phyloP scores from a whole-genome alignment of 345 rosid species.

The Hibiscus trionum region DNA sequence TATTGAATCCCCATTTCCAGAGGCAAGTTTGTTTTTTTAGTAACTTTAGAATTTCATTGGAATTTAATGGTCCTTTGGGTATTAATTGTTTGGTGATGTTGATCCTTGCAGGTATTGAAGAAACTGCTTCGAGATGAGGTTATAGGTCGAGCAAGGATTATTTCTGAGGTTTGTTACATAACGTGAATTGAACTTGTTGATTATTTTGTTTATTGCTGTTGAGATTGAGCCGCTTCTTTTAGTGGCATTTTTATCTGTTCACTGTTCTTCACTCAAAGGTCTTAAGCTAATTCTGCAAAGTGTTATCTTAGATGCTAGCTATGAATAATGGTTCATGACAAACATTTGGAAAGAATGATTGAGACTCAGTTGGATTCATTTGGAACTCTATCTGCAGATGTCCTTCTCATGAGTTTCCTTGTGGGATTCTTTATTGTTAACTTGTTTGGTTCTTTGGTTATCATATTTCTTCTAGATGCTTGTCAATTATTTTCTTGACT shows the following conservation, averaged over 20 bases:
- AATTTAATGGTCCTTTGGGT: neutral
- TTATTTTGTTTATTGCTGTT: neutral
- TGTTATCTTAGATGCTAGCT: neutral
- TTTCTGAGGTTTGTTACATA: conserved; percentile 55
- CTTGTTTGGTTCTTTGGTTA: neutral
- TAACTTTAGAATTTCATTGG: neutral
- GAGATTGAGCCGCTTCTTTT: conserved; percentile 1
- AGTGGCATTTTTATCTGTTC: neutral
- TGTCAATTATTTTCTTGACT: neutral
- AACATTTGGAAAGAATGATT: conserved; percentile 2
- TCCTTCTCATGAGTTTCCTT: neutral
- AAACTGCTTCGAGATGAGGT: conserved; percentile 64
- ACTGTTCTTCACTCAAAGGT: neutral
- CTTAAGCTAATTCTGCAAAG: neutral
- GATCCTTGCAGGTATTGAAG: conserved; percentile 59
- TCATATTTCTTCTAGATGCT: neutral
- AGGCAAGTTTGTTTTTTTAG: conserved; percentile 41
- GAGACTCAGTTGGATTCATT: neutral
- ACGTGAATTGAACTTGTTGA: neutral
- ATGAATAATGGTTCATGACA: neutral
- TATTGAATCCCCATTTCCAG: conserved; percentile 90
- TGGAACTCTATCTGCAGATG: neutral
- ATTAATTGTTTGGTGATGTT: neutral
- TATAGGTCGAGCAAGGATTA: conserved; percentile 58
- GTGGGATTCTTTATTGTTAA: neutral